Percentiles rank a stretch among this genome's conserved stretches.
phyloP scores from a whole-genome alignment of 208 protist genomes.

The Entamoeba histolytica region DNA sequence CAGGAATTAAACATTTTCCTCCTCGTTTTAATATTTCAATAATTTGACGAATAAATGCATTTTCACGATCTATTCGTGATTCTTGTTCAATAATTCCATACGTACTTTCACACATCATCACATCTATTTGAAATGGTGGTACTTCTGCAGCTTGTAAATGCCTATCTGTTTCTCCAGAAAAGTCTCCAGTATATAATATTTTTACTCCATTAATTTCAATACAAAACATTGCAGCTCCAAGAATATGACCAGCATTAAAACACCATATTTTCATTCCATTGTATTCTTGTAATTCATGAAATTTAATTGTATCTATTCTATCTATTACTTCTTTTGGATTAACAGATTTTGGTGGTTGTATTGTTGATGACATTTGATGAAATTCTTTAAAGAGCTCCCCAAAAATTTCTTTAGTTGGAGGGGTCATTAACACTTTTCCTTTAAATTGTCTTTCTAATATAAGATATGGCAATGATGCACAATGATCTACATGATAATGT shows the following conservation, averaged over 20 bases:
- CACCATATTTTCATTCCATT: slow-evolving; percentile 78
- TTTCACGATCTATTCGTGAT: slow-evolving; percentile 65
- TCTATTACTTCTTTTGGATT: slow-evolving; percentile 33
- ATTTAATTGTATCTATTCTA: slow-evolving; percentile 76
- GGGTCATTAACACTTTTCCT: slow-evolving; percentile 6
- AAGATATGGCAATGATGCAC: background rate
- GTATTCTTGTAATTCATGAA: slow-evolving; percentile 64
- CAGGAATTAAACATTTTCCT: slow-evolving; percentile 81
- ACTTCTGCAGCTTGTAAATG: slow-evolving; percentile 86
- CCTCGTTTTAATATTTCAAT: slow-evolving; percentile 47
- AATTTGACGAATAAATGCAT: slow-evolving; percentile 56
- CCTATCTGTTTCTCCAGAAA: slow-evolving; percentile 61
- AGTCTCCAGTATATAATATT: slow-evolving; percentile 92
- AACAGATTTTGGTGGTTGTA: slow-evolving; percentile 50
- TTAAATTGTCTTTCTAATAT: background rate
- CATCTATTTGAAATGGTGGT: slow-evolving; percentile 62
- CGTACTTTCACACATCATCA: slow-evolving; percentile 88
- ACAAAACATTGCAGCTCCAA: slow-evolving; percentile 85
- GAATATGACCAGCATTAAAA: slow-evolving; percentile 71
- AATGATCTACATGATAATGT: slow-evolving; percentile 1
- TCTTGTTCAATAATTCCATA: slow-evolving; percentile 79
- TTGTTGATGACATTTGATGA: slow-evolving; percentile 48
- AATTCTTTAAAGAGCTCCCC: slow-evolving; percentile 63
- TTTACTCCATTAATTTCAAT: slow-evolving; percentile 79
- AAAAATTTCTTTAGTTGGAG: slow-evolving; percentile 12